These are phyloP conservation scores for Aspergillus persii DNA, from an alignment of 2,329 filamentous ascomycete genomes.

Conservation along the genomic window DNA sequence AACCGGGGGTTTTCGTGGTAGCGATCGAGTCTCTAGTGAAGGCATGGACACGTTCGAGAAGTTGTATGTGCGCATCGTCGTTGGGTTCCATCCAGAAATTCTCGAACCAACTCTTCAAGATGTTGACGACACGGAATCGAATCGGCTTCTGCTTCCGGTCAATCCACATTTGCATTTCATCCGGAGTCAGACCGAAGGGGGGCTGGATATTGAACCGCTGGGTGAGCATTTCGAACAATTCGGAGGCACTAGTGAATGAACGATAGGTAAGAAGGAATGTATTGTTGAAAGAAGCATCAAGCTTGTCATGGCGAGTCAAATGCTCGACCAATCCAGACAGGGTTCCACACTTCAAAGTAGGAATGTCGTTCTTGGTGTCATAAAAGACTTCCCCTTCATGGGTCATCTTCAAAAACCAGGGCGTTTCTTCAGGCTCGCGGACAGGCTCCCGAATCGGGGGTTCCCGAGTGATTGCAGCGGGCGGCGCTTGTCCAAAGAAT, in stretches of 20 bases:
- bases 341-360: slow-evolving; percentile 83
- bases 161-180: slow-evolving; percentile 82
- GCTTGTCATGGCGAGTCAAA: slow-evolving; percentile 89
- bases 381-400: slow-evolving; percentile 86
- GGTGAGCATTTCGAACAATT: slow-evolving; percentile 89
- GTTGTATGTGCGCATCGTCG: slow-evolving; percentile 77
- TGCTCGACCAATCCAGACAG: slow-evolving; percentile 88
- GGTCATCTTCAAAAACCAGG: slow-evolving; percentile 81
- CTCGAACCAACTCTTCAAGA: slow-evolving; percentile 97
- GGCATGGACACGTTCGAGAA: slow-evolving; percentile 83
- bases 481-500: slow-evolving; percentile 48
- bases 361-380: slow-evolving; percentile 74
- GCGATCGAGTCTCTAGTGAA: slow-evolving; percentile 92
- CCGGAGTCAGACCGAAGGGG: slow-evolving; percentile 70
- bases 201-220: slow-evolving; percentile 91
- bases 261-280: slow-evolving; percentile 96
- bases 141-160: slow-evolving; percentile 96
- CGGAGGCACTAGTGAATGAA: slow-evolving; percentile 86
- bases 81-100: slow-evolving; percentile 98
- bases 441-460: slow-evolving; percentile 40
- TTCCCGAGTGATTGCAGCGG: slow-evolving; percentile 38
- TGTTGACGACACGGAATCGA: slow-evolving; percentile 93
- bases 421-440: slow-evolving; percentile 68
- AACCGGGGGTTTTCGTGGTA: slow-evolving; percentile 88
- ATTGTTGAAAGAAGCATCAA: slow-evolving; percentile 94